A percentile compares a stretch with the other conserved stretches of the same genome.
Conservation (phyloP, 495 filamentous ascomycete genomes). For the Trypethelium eluteriae region DNA sequence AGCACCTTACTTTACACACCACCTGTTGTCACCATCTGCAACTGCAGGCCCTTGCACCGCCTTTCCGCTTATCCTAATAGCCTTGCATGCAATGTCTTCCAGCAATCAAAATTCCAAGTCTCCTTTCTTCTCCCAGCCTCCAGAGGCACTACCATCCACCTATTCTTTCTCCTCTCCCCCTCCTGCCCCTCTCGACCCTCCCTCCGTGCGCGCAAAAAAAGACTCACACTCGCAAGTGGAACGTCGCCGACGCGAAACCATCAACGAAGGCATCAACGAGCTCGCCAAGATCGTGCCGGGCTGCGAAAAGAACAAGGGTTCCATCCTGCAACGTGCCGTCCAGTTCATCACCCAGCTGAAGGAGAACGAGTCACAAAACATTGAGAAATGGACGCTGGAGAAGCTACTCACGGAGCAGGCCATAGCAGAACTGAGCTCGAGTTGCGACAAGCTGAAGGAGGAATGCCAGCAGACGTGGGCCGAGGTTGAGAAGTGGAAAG, state of each 20-base stretch:
- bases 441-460: conserved; percentile 81
- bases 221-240: conserved; percentile 56
- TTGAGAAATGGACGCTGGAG: conserved; percentile 94
- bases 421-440: conserved; percentile 77
- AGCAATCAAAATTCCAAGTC: background rate
- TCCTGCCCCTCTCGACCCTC: background rate
- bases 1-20: conserved; percentile 15
- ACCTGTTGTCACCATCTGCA: background rate
- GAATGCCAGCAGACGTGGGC: conserved; percentile 65
- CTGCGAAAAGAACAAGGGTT: conserved; percentile 98
- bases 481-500: conserved; percentile 80
- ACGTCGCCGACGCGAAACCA: conserved; percentile 92
- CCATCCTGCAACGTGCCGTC: conserved; percentile 88
- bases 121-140: background rate
- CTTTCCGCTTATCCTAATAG: background rate
- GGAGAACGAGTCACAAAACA: conserved; percentile 85
- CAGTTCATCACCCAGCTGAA: conserved; percentile 90
- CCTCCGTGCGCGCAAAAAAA: background rate
- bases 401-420: conserved; percentile 93
- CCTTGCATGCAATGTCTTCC: background rate
- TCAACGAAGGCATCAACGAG: conserved; percentile 98
- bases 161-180: background rate
- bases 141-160: background rate
- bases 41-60: background rate
- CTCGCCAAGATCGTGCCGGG: conserved; percentile 94